Evolutionary conservation across 805 yeast genomes (phyloP), one percentile per base, ranked within the genome.

Genomic region (Saturnispora silvae): DNA sequence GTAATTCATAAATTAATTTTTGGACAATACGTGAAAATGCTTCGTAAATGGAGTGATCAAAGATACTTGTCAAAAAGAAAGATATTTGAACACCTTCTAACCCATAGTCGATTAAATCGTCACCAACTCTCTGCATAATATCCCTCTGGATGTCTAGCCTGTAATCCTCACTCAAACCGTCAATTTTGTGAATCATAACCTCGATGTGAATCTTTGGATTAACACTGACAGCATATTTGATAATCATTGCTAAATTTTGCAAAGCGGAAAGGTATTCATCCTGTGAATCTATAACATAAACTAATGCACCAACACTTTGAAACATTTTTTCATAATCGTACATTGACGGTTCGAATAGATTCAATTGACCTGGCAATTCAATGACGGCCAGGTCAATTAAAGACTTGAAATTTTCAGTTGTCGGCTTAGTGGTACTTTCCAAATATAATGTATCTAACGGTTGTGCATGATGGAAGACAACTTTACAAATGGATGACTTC

Each of bases 401-500:
- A 8, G 96, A 83, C 34, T 77, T 71, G 53, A 86, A 82, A 50
- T 74, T 81, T 50, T 86, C 95, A 11, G 81, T 70, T 3, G 94
- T 81, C 4, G 96, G 96, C 50, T 78, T 81, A 3, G 94, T 72
- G 0, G 98, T 89, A 35, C 87, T 76, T 49, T 89, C 97, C 38
- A 92, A 61, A 51, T 89, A 89, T 32, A 89, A 59, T 0, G 97
- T 87, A 51, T 89, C 96, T 43, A 86, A 64, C 1, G 98, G 96
- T 53, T 83, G 95, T 94, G 92, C 85, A 53, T 84, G 82, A 57
- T 89, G 95, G 59, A 92, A 92, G 2, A 92, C 94, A 11, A 92
- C 97, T 53, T 89, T 86, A 51, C 96, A 79, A 23, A 92, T 92
- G 3, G 96, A 86, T 7, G 96, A 84, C 59, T 92, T 92, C 11